These are phyloP conservation scores for Zalaria sp. DNA, from an alignment of 2,329 filamentous ascomycete genomes.

Conservation along the genomic window DNA sequence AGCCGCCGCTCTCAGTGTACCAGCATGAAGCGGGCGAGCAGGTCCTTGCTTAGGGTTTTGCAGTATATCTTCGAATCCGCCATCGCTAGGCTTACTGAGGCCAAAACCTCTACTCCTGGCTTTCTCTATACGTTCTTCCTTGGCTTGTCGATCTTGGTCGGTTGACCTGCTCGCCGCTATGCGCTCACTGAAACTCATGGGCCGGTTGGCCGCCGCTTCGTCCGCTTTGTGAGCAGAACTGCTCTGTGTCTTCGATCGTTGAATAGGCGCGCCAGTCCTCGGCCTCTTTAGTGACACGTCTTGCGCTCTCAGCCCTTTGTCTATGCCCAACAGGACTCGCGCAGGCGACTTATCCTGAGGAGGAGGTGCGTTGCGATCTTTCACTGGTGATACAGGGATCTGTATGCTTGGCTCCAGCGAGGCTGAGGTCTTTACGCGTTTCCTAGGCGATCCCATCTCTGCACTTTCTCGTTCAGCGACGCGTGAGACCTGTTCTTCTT, in stretches of 20 bases:
- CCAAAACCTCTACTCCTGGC: constrained; percentile 22
- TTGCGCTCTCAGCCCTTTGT: constrained; percentile 67
- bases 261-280: constrained; percentile 16
- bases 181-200: constrained; percentile 69
- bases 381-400: constrained; percentile 62
- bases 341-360: constrained; percentile 58
- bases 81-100: neutral
- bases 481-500: neutral
- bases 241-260: constrained; percentile 8
- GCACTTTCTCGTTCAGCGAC: neutral
- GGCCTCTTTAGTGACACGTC: constrained; percentile 77
- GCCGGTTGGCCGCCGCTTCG: constrained; percentile 10
- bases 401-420: constrained; percentile 36
- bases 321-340: constrained; percentile 70
- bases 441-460: constrained; percentile 9
- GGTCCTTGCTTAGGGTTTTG: no score
- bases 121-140: constrained; percentile 27
- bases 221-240: neutral
- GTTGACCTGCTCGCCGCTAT: constrained; percentile 51
- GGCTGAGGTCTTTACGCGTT: constrained; percentile 3
- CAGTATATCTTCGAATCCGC: no score
- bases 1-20: no score
- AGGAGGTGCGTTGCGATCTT: constrained; percentile 28
- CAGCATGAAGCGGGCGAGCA: no score
- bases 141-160: constrained; percentile 28